Conservation (phyloP, 495 filamentous ascomycete species). For the Aspergillus coremiiformis region DNA sequence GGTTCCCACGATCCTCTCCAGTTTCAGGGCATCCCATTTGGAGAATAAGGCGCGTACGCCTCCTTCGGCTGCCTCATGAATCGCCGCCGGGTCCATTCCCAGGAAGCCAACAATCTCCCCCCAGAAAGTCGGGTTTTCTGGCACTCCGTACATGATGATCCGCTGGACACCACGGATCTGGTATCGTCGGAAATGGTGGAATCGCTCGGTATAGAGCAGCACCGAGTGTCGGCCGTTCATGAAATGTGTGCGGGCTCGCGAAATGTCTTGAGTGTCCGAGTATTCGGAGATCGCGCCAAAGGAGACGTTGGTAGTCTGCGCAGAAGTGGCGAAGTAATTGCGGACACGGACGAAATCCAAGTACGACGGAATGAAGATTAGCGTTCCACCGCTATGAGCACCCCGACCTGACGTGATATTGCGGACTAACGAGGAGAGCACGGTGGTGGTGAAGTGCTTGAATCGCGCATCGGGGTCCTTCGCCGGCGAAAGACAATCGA, state of each 20-base stretch:
- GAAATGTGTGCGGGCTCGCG: slow-evolving; percentile 82
- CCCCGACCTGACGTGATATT: slow-evolving; percentile 39
- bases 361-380: slow-evolving; percentile 87
- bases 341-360: slow-evolving; percentile 89
- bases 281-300: slow-evolving; percentile 90
- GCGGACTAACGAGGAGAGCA: slow-evolving; percentile 66
- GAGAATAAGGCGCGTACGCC: slow-evolving; percentile 71
- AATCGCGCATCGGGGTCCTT: slow-evolving; percentile 86
- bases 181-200: slow-evolving; percentile 89
- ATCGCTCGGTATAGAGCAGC: slow-evolving; percentile 83
- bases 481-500: slow-evolving; percentile 58
- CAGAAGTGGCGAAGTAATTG: slow-evolving; percentile 77
- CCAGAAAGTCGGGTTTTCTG: slow-evolving; percentile 85
- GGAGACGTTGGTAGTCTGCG: slow-evolving; percentile 58
- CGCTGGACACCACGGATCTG: slow-evolving; percentile 68
- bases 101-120: slow-evolving; percentile 75
- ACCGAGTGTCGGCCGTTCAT: slow-evolving; percentile 71
- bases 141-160: slow-evolving; percentile 78
- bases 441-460: slow-evolving; percentile 73
- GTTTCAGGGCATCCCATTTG: slow-evolving; percentile 76
- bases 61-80: slow-evolving; percentile 32
- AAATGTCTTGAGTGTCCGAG: slow-evolving; percentile 62
- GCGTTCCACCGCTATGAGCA: slow-evolving; percentile 45
- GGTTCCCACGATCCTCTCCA: slow-evolving; percentile 83
- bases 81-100: slow-evolving; percentile 36